These are phyloP conservation scores for Globisporangium heterothallicum DNA, from an alignment of 352 stramenopile genomes.

Conservation along the genomic window DNA sequence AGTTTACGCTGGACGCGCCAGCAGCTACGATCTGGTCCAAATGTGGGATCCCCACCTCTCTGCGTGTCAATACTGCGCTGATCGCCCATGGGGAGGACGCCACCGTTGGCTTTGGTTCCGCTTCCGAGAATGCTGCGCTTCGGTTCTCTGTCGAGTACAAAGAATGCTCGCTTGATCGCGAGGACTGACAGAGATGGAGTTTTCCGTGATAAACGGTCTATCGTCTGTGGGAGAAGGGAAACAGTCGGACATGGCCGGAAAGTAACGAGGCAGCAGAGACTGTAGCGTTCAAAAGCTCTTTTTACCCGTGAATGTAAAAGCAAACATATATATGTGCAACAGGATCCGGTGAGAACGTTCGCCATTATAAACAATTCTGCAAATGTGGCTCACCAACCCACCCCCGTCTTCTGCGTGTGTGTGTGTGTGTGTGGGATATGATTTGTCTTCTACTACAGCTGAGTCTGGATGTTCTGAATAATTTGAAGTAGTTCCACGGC, in stretches of 20 bases:
- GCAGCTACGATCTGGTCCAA: constrained; percentile 20
- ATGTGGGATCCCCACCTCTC: constrained; percentile 11
- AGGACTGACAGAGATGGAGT: not conserved
- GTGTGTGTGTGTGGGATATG: not conserved
- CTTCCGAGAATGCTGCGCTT: not conserved
- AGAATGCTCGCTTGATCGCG: not conserved
- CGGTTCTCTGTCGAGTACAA: constrained; percentile 9
- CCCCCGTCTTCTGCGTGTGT: not conserved
- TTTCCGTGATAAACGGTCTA: no score
- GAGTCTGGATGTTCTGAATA: constrained; percentile 52
- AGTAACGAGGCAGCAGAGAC: no score
- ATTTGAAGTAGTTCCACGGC: constrained; percentile 61
- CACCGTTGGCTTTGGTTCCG: constrained; percentile 8
- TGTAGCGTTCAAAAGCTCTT: no score
- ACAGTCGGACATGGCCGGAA: no score
- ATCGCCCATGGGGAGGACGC: constrained; percentile 14
- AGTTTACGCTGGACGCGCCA: constrained; percentile 11
- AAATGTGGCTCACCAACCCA: not conserved
- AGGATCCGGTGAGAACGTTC: no score
- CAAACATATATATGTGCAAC: constrained; percentile 1
- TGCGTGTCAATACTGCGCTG: constrained; percentile 30
- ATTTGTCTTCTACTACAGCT: constrained; percentile 28
- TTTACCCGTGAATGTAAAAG: no score
- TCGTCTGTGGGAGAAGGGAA: no score
- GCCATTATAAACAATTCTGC: not conserved